Base-by-base conservation (phyloP, 164 flowering plant species). In the Saururus chinensis region DNA sequence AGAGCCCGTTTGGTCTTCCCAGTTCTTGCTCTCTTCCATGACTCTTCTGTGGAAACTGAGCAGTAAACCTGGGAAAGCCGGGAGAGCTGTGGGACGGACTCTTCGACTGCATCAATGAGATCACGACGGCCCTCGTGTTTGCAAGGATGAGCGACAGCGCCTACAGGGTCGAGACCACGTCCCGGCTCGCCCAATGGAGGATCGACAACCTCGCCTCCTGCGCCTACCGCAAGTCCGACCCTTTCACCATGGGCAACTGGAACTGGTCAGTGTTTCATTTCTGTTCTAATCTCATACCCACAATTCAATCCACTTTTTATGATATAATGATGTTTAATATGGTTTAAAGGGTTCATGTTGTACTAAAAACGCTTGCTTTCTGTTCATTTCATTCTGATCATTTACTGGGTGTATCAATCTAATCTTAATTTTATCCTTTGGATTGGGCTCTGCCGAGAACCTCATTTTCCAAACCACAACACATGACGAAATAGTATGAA, bases 151-250 rank as follows among this genome's bases (percentile, higher is more conserved):
- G 60, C 59, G 96, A 86, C 14, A 82, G 90, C 42, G 88, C 85
- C 57, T 86, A 88, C 75, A 69, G 84, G 49, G 99, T 93, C 12
- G 86, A 85, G 42, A 93, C 99, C 30, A 81, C 90, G 1, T 70
- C 99, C 8, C 85, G 97, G 10, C 88, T 93, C 53, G 99, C 97
- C 48, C 99, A 90, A 80, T 93, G 99, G 99, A 78, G 84, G 73
- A 84, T 93, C 72, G 92, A 87, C 11, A 85, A 75, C 61, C 60
- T 88, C 53, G 79, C 92, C 25, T 82, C 92, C 58, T 86, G 81
- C 69, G 77, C 95, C 19, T 89, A 85, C 70, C 82, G 95, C 63
- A 90, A 87, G 64, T 93, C 99, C 62, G 97, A 93, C 70, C 91
- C 97, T 64, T 93, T 93, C 88, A 85, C 74, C 79, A 83, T 93